Conservation (phyloP, 352 stramenopile species). For the Blastocystis sp. region DNA sequence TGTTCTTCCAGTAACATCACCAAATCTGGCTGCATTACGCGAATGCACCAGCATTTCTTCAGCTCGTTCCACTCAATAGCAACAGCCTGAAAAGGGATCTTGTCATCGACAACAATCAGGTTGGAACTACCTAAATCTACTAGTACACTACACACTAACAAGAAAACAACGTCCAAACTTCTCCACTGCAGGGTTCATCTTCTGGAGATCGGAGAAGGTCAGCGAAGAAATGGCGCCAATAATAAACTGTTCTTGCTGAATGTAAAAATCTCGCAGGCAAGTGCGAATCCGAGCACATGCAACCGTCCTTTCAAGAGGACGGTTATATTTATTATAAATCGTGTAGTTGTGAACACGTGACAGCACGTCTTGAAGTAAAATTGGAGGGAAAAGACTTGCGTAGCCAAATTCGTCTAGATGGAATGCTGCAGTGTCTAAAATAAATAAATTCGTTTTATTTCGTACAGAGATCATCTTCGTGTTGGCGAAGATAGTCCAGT, state of each 20-base stretch:
- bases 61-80: neutral
- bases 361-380: neutral
- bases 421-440: slow-evolving; percentile 27
- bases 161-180: neutral
- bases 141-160: neutral
- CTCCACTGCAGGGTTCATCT: slow-evolving; percentile 6
- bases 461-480: slow-evolving; percentile 33
- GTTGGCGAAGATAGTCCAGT: neutral
- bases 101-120: slow-evolving; percentile 4
- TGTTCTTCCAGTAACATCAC: neutral
- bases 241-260: neutral
- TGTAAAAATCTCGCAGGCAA: neutral
- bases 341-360: slow-evolving; percentile 38
- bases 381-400: neutral
- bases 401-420: slow-evolving; percentile 46
- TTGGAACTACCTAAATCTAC: neutral
- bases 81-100: neutral
- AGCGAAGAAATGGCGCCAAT: neutral
- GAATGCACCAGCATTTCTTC: neutral
- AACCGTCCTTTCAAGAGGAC: neutral
- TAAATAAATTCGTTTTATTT: neutral
- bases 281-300: neutral
- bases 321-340: neutral
- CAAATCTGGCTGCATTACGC: neutral
- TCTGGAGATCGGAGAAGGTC: neutral